phyloP scores from a whole-genome alignment of 2,329 filamentous ascomycete species.

The Cordyceps pruinosa region DNA sequence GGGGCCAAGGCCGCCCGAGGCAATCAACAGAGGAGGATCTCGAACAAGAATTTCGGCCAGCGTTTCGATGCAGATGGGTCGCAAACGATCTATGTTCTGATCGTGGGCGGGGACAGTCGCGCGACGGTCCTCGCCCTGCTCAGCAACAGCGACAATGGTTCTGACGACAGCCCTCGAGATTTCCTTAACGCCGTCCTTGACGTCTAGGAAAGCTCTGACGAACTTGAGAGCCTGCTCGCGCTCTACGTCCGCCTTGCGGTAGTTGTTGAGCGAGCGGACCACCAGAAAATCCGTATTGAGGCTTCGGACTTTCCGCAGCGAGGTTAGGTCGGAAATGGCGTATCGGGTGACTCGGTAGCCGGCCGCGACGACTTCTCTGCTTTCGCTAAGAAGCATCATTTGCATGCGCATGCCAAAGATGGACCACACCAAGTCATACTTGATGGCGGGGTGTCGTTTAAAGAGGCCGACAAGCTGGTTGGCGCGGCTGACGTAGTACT shows the following conservation, averaged over 20 bases:
- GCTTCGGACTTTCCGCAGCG: slow-evolving; percentile 77
- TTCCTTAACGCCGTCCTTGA: slow-evolving; percentile 85
- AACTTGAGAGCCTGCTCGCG: slow-evolving; percentile 96
- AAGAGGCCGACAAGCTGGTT: slow-evolving; percentile 96
- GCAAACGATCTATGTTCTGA: slow-evolving; percentile 74
- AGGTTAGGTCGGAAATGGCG: slow-evolving; percentile 85
- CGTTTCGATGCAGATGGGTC: slow-evolving; percentile 88
- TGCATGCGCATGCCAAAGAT: slow-evolving; percentile 92
- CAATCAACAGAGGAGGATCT: slow-evolving; percentile 72
- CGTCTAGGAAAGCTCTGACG: slow-evolving; percentile 86
- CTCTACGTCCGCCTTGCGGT: slow-evolving; percentile 94
- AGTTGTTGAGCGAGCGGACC: slow-evolving; percentile 82
- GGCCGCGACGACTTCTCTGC: slow-evolving; percentile 88
- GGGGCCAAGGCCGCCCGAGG: slow-evolving; percentile 76
- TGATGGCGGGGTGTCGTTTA: slow-evolving; percentile 83
- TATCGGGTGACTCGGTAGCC: slow-evolving; percentile 92
- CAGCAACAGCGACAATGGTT: slow-evolving; percentile 84
- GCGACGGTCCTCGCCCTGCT: slow-evolving; percentile 81
- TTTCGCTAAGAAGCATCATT: slow-evolving; percentile 91
- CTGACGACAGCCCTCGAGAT: slow-evolving; percentile 81
- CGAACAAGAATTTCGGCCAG: slow-evolving; percentile 85
- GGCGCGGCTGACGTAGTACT: slow-evolving; percentile 90
- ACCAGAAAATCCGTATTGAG: slow-evolving; percentile 91
- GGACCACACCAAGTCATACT: slow-evolving; percentile 94
- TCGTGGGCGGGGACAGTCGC: slow-evolving; percentile 61